These are phyloP conservation scores for Blastocystis sp. DNA, from an alignment of 352 stramenopile genomes.

Conservation along the genomic window DNA sequence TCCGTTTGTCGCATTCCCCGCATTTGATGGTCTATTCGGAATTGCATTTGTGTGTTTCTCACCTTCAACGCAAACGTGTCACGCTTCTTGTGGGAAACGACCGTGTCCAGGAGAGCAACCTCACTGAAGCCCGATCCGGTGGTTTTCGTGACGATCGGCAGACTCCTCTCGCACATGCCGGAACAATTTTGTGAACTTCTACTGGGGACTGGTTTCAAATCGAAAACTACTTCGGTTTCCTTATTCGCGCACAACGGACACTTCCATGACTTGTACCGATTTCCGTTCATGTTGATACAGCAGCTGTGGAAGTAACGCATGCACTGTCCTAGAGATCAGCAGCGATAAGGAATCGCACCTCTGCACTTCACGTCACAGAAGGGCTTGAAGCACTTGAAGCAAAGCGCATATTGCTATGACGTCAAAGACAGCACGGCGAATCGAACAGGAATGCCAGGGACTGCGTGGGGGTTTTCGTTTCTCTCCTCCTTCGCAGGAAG, in stretches of 20 bases:
- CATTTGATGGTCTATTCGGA: conserved; percentile 27
- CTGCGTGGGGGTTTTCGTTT: neutral
- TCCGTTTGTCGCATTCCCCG: conserved; percentile 47
- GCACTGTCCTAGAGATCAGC: conserved; percentile 20
- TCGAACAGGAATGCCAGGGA: conserved; percentile 18
- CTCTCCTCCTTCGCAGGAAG: neutral
- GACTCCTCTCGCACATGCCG: conserved; percentile 22
- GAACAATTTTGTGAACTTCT: conserved; percentile 57
- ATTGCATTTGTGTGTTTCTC: neutral
- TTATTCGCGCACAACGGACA: conserved; percentile 57
- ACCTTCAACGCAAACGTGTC: conserved; percentile 26
- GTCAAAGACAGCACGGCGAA: neutral
- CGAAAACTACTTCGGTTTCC: conserved; percentile 18
- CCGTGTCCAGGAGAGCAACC: conserved; percentile 49
- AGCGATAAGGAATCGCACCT: neutral
- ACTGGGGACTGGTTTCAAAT: no score
- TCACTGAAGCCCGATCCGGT: conserved; percentile 46
- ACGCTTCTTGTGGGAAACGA: conserved; percentile 57
- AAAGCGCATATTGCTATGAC: conserved; percentile 33
- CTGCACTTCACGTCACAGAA: conserved; percentile 52
- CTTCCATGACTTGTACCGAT: conserved; percentile 3
- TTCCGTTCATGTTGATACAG: conserved; percentile 7
- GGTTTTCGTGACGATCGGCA: conserved; percentile 13
- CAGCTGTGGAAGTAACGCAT: conserved; percentile 39
- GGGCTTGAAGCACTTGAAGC: conserved; percentile 55